Evolutionary conservation across 1,284 basidiomycete genomes (phyloP).

Genomic region (Pulveroboletus sp.): DNA sequence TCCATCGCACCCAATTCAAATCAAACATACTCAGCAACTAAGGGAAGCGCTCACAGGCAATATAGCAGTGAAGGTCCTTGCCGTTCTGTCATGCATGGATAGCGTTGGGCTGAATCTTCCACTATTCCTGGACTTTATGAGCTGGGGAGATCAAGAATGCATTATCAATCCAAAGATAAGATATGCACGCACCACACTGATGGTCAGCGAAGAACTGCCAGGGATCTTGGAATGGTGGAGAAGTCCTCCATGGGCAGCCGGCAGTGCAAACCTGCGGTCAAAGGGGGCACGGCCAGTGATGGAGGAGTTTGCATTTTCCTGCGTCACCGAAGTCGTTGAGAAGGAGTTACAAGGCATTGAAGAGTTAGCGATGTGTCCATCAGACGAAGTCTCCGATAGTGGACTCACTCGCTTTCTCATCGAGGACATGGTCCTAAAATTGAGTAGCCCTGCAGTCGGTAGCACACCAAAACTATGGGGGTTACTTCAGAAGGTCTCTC

Average conservation of each 20-base stretch:
- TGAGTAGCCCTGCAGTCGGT: background rate
- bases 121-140: constrained; percentile 1
- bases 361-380: background rate
- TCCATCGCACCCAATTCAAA: background rate
- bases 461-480: too few relatives aligned
- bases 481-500: too few relatives aligned
- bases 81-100: too few relatives aligned
- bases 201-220: background rate
- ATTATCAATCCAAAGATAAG: background rate
- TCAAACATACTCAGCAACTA: background rate
- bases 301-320: background rate
- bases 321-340: background rate
- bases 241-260: background rate
- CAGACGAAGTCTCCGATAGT: background rate
- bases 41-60: too few relatives aligned
- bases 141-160: constrained; percentile 7
- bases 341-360: background rate
- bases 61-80: too few relatives aligned
- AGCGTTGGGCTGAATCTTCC: background rate
- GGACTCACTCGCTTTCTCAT: background rate
- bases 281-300: background rate
- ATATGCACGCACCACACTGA: background rate
- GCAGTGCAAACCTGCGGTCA: background rate
- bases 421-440: background rate
- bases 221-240: background rate